Evolutionary conservation across 495 filamentous ascomycete species (phyloP).

Genomic region (Patellaria atrata): DNA sequence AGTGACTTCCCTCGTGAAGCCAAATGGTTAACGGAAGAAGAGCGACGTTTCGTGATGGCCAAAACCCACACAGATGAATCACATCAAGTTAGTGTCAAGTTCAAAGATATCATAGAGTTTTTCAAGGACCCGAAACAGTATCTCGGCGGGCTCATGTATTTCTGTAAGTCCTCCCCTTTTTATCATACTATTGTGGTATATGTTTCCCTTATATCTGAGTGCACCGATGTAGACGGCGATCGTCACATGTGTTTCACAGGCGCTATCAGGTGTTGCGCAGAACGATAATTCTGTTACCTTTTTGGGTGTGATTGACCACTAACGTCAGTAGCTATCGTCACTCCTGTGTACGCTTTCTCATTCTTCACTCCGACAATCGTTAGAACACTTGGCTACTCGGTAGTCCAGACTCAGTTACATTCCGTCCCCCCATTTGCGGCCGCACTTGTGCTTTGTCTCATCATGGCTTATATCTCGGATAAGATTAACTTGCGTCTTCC

Average conservation of each 20-base stretch:
- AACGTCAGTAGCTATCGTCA: constrained; percentile 5
- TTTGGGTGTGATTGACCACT: background rate
- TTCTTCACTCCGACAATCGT: constrained; percentile 14
- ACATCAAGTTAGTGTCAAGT: constrained; percentile 15
- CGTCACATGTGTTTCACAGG: no score
- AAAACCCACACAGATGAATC: constrained; percentile 5
- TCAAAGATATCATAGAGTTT: constrained; percentile 6
- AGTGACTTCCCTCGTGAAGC: constrained; percentile 25
- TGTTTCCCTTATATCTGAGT: no score
- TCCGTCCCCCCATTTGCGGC: constrained; percentile 18
- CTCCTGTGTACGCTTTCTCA: constrained; percentile 7
- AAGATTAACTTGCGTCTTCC: constrained; percentile 5
- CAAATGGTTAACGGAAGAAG: constrained; percentile 14
- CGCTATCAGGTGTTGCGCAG: no score
- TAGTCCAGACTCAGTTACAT: constrained; percentile 12
- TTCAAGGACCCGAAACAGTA: constrained; percentile 15
- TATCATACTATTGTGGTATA: no score
- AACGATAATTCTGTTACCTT: background rate
- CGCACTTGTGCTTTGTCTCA: constrained; percentile 13
- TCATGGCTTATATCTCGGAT: constrained; percentile 15
- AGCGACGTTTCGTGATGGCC: constrained; percentile 15
- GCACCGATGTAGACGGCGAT: no score
- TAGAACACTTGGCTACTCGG: constrained; percentile 12
- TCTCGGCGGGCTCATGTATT: constrained; percentile 10
- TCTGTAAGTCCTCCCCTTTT: constrained; percentile 13